phyloP scores from a whole-genome alignment of 768 basidiomycete species.

The Pulveroboletus sp. region DNA sequence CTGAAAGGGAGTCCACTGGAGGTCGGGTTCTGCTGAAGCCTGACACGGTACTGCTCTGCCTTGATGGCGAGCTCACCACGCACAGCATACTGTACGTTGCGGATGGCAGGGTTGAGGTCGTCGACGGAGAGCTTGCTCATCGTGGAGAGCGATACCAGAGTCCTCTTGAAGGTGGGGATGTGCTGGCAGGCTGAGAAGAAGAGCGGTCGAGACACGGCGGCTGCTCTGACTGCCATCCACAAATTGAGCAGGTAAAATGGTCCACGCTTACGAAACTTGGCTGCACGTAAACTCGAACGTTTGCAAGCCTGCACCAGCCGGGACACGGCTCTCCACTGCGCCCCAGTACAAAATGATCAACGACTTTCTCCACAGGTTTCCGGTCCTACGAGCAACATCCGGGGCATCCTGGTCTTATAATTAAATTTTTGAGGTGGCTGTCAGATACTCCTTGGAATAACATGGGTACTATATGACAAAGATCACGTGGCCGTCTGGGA shows the following conservation, averaged over 20 bases:
- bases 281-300: no score
- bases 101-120: constrained; percentile 77
- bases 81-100: constrained; percentile 93
- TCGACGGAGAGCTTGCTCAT: constrained; percentile 63
- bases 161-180: constrained; percentile 2
- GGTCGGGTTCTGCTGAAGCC: constrained; percentile 48
- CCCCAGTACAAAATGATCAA: no score
- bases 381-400: no score
- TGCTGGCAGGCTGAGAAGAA: neutral
- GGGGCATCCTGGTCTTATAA: no score
- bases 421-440: no score
- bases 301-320: no score
- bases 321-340: no score
- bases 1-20: constrained; percentile 71
- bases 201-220: constrained; percentile 4
- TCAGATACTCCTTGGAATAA: no score
- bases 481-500: neutral
- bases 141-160: constrained; percentile 5
- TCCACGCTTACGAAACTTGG: no score
- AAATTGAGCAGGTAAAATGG: no score
- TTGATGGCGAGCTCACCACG: constrained; percentile 95
- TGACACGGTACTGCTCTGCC: constrained; percentile 75
- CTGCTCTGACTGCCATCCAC: constrained; percentile 9
- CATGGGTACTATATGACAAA: neutral
- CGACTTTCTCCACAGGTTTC: no score